Evolutionary conservation across 768 basidiomycete genomes (phyloP).

Genomic region (Cystoderma amianthinum): DNA sequence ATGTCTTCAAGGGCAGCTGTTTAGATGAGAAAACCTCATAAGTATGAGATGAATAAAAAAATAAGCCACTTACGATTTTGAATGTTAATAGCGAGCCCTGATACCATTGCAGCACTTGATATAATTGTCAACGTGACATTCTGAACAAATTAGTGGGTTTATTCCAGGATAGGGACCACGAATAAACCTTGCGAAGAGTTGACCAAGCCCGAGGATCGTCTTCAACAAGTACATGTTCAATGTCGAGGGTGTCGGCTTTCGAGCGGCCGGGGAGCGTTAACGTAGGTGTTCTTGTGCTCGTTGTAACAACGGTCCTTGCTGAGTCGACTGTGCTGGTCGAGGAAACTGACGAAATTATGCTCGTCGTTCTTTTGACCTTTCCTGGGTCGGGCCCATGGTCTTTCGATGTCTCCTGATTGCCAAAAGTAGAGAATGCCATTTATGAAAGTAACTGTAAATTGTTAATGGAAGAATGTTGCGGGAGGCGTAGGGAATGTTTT

Average conservation of each 20-base stretch:
- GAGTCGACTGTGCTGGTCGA: neutral
- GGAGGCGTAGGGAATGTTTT: too few species aligned
- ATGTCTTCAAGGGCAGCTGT: constrained; percentile 63
- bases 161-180: neutral
- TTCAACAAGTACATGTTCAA: constrained; percentile 45
- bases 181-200: constrained; percentile 41
- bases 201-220: constrained; percentile 64
- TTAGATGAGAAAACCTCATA: neutral
- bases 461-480: too few species aligned
- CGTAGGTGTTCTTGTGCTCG: neutral
- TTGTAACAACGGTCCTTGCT: neutral
- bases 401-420: too few species aligned
- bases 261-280: neutral
- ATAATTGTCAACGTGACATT: constrained; percentile 39
- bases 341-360: too few species aligned
- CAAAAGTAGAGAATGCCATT: too few species aligned
- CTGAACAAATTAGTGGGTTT: constrained; percentile 13
- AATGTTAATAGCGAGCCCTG: constrained; percentile 50
- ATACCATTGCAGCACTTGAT: constrained; percentile 46
- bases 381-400: too few species aligned
- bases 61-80: constrained; percentile 48
- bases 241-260: constrained; percentile 21
- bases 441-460: too few species aligned
- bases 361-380: too few species aligned
- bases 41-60: neutral